Evolutionary conservation across 352 stramenopile species (phyloP).

Genomic region (Phytophthora aleatoria): DNA sequence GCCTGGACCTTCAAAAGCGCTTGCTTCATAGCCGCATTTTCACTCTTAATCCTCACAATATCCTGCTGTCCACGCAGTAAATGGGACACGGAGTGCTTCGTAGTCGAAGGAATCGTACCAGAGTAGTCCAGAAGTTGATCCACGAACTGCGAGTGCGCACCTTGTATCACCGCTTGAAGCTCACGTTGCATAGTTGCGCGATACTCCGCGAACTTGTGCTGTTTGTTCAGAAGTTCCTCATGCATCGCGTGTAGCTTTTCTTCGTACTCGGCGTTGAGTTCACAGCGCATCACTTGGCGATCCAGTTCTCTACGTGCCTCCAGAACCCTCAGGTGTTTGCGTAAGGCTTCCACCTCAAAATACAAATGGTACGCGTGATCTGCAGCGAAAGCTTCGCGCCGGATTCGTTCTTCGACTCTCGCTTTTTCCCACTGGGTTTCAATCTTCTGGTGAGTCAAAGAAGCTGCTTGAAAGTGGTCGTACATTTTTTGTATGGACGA

Average conservation of each 20-base stretch:
- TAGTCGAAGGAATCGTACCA: conserved; percentile 52
- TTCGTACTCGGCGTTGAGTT: conserved; percentile 62
- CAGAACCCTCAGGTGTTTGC: conserved; percentile 33
- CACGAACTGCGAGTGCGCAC: conserved; percentile 56
- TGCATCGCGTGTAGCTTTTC: conserved; percentile 59
- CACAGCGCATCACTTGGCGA: conserved; percentile 43
- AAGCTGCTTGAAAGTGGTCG: conserved; percentile 9
- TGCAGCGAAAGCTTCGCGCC: conserved; percentile 48
- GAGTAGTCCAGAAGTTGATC: conserved; percentile 68
- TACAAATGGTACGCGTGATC: conserved; percentile 51
- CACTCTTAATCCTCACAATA: conserved; percentile 49
- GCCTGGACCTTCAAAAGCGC: conserved; percentile 72
- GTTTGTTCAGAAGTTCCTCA: conserved; percentile 51
- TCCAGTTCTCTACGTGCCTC: conserved; percentile 43
- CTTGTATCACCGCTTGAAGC: conserved; percentile 59
- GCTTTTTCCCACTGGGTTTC: conserved; percentile 11
- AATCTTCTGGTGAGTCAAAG: conserved; percentile 13
- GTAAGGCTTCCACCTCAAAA: conserved; percentile 43
- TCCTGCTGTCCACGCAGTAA: conserved; percentile 51
- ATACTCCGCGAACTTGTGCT: conserved; percentile 73
- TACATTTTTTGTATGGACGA: conserved; percentile 21
- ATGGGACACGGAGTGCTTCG: conserved; percentile 54
- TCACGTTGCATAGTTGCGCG: conserved; percentile 64
- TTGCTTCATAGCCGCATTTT: conserved; percentile 74
- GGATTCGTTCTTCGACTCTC: conserved; percentile 36